Evolutionary conservation across 2,329 filamentous ascomycete species (phyloP), one percentile per base, ranked within the genome.

Genomic region (Diplodia sapinea): DNA sequence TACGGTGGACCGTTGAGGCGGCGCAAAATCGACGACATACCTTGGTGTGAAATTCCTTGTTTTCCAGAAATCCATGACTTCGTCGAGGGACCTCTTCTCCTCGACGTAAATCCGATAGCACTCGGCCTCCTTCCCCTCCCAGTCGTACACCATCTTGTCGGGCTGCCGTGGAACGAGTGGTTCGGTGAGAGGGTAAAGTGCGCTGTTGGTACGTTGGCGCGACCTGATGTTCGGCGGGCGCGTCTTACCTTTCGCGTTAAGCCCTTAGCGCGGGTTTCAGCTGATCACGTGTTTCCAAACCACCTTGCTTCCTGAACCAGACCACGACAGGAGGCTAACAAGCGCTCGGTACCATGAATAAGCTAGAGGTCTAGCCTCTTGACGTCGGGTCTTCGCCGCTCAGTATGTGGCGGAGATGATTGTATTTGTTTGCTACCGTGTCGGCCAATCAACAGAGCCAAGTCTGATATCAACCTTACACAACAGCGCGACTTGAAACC

Each of bases 101-200:
- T 47, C 43, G 17, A 47, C 43, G 3, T 47, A 47, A 74, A 95
- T 86, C 71, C 87, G 86, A 77, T 86, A 47, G 43, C 43, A 47
- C 43, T 47, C 83, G 51, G 86, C 84, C 73, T 86, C 83, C 77
- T 90, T 90, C 68, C 87, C 87, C 66, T 88, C 86, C 88, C 88
- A 90, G 73, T 68, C 66, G 50, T 68, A 68, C 2, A 68, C 66
- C 66, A 68, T 47, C 43, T 47, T 47, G 66, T 26, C 29, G 65
- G 40, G 20, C 11, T 29, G 36, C n/a, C 31, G 57, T n/a, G 17
- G 43, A 4, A 4, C n/a, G 43, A 4, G 43, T 38, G 36, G 36
- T 38, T 23, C 49, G 47, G 13, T 15, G 51, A 52, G 36, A 38
- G 11, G 36, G 36, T 38, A 59, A 47, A 66, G 54, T 66, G 64